Conservation (phyloP, 768 basidiomycete species). For the Mycena amicta region DNA sequence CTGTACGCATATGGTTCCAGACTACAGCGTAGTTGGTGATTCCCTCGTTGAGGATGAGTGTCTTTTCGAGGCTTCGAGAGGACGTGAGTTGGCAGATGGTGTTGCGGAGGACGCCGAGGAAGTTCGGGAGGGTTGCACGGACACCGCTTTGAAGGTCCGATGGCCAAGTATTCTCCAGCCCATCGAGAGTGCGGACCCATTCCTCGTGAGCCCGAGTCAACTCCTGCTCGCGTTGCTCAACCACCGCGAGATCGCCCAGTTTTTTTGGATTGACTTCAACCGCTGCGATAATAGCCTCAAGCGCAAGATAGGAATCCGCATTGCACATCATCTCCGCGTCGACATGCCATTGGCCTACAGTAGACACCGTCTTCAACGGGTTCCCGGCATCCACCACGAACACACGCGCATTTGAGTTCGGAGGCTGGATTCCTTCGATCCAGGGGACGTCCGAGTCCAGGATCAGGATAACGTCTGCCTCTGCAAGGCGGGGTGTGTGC, state of each 20-base stretch:
- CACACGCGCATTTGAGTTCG: slow-evolving; percentile 46
- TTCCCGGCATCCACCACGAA: slow-evolving; percentile 67
- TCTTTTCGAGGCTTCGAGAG: slow-evolving; percentile 34
- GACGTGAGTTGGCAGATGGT: slow-evolving; percentile 42
- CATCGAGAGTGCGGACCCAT: slow-evolving; percentile 29
- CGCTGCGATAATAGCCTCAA: slow-evolving; percentile 48
- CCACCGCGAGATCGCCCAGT: slow-evolving; percentile 13
- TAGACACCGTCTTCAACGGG: slow-evolving; percentile 49
- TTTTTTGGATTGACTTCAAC: slow-evolving; percentile 33
- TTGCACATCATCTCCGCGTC: slow-evolving; percentile 60
- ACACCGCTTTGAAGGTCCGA: slow-evolving; percentile 9
- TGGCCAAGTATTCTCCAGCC: slow-evolving; percentile 32
- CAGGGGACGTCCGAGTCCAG: slow-evolving; percentile 71
- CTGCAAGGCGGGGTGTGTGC: slow-evolving; percentile 48
- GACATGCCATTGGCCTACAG: slow-evolving; percentile 51
- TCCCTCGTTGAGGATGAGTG: slow-evolving; percentile 62
- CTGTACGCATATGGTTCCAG: slow-evolving; percentile 62
- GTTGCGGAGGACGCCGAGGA: slow-evolving; percentile 51
- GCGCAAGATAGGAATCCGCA: slow-evolving; percentile 55
- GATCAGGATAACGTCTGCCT: slow-evolving; percentile 64
- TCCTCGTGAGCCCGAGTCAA: slow-evolving; percentile 27
- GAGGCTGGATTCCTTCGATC: slow-evolving; percentile 54
- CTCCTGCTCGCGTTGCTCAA: slow-evolving; percentile 19
- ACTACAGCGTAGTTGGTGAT: slow-evolving; percentile 57
- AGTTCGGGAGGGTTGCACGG: slow-evolving; percentile 46